Evolutionary conservation across 2,329 filamentous ascomycete genomes (phyloP), one percentile per base, ranked within the genome.

Genomic region (Fusarium illudens): DNA sequence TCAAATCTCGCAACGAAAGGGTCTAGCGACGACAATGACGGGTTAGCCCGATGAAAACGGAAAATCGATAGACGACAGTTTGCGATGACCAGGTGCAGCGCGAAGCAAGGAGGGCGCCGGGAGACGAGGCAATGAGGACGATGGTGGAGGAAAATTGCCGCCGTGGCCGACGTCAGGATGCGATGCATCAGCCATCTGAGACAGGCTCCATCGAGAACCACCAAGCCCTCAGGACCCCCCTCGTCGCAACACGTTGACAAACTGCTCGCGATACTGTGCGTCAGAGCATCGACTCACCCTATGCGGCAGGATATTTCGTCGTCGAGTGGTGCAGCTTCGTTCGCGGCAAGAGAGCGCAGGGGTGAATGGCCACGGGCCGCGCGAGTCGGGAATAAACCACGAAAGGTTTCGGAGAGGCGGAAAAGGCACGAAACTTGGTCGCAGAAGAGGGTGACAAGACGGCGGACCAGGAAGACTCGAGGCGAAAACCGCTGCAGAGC

Each of bases 311-410:
- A 54, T 57, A 51, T 39, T 68, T 70, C 39, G 63, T 66, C 52
- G 63, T 63, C 56, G 54, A 65, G 59, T 53, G 64, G 39, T 65
- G 56, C 29, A 54, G 52, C 62, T 61, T 74, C 62, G 69, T 68
- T 62, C 53, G 39, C 22, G 44, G 57, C 37, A 53, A 67, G 54
- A 61, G 56, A 63, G 66, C 70, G 71, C 66, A 71, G 61, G 64
- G 64, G 52, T 65, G 63, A 46, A 44, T 67, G 49, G 64, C 61
- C 66, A 64, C 72, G 58, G 62, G 63, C 63, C 63, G 68, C 70
- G 64, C 57, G 60, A 64, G 62, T 72, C 65, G 71, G 68, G 59
- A 71, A 67, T 65, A 64, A 67, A 73, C 71, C 72, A 72, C 71
- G 64, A 65, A 65, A 72, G 67, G 58, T 55, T 71, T 74, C 71